Base-by-base conservation (phyloP, 139 green algal species). In the Chlorella sp. region DNA sequence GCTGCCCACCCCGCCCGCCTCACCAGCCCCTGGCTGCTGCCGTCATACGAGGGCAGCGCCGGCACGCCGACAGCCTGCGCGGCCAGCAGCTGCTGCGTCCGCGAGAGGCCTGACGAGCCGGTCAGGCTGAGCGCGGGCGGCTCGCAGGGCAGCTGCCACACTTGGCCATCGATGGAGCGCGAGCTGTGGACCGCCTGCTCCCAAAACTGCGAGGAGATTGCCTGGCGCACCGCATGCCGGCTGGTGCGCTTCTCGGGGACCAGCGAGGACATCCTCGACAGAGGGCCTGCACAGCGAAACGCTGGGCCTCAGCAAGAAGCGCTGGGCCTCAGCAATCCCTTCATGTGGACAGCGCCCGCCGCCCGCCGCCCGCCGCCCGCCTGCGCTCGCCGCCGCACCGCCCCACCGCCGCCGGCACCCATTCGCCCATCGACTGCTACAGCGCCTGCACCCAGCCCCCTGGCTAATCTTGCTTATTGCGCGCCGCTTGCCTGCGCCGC, bases 181-280 rank as follows among this genome's bases (percentile, higher is more conserved):
- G 71, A 38, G 4, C 74, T 83, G 41, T 86, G 67, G 6, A 86
- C 67, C 1, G 74, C 58, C 66, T 87, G 66, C 3, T 86, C 84
- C 90, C 89, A 94, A 53, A 94, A 96, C 68, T 96, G 90, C 3
- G 79, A 73, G n/a, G 33, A 51, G 7, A 95, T 73, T 7, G 73
- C 71, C 6, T 61, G 66, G 21, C 87, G 77, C 0, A 91, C 80
- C 8, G 88, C 82, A 45, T 79, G 73, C 14, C 84, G 68, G 25
- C 80, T 48, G 5, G 73, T 46, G 8, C 73, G 65, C 51, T 86
- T 88, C 50, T 96, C 91, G 4, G 90, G 89, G 1, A 90, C 62
- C 0, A 95, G 33, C 9, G 84, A n/a, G n/a, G n/a, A n/a, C n/a
- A n/a, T n/a, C n/a, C n/a, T n/a, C n/a, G n/a, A n/a, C n/a, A n/a